phyloP scores from a whole-genome alignment of 2,329 filamentous ascomycete genomes.

The Phaeosphaeriaceae sp. region DNA sequence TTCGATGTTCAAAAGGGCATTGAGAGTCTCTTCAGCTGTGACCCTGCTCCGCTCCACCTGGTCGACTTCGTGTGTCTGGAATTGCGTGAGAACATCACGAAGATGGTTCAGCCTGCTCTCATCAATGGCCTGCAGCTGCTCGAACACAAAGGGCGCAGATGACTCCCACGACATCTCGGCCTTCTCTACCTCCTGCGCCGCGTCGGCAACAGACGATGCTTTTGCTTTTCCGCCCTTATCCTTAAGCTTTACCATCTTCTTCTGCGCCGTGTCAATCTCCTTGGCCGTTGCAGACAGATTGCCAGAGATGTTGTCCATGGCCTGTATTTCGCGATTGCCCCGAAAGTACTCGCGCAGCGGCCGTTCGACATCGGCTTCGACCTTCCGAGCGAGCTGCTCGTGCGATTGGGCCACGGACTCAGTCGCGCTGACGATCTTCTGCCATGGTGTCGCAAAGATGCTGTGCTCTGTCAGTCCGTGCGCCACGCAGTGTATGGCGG shows the following conservation, averaged over 20 bases:
- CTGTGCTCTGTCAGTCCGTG: constrained; percentile 58
- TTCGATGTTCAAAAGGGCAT: constrained; percentile 82
- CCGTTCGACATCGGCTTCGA: constrained; percentile 87
- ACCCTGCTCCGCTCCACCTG: constrained; percentile 77
- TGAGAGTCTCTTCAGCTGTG: constrained; percentile 80
- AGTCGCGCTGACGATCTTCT: constrained; percentile 80
- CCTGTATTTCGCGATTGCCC: constrained; percentile 76
- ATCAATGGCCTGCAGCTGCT: constrained; percentile 88
- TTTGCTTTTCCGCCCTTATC: constrained; percentile 80
- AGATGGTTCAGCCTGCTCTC: constrained; percentile 89
- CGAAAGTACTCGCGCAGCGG: constrained; percentile 78
- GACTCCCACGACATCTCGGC: constrained; percentile 90
- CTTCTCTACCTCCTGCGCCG: constrained; percentile 74
- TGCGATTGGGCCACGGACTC: constrained; percentile 85
- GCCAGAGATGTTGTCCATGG: constrained; percentile 79
- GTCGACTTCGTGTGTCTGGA: constrained; percentile 91
- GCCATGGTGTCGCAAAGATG: constrained; percentile 90
- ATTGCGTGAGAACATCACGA: constrained; percentile 88
- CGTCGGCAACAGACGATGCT: constrained; percentile 77
- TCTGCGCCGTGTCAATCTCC: constrained; percentile 83
- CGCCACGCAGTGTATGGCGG: neutral
- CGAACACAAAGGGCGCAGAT: constrained; percentile 93
- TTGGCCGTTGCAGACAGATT: constrained; percentile 83
- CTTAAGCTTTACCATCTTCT: constrained; percentile 82
- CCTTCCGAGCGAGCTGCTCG: constrained; percentile 76